A percentile compares a stretch with the other conserved stretches of the same genome.
Conservation (phyloP, 345 rosid species). For the Theobroma cacao region DNA sequence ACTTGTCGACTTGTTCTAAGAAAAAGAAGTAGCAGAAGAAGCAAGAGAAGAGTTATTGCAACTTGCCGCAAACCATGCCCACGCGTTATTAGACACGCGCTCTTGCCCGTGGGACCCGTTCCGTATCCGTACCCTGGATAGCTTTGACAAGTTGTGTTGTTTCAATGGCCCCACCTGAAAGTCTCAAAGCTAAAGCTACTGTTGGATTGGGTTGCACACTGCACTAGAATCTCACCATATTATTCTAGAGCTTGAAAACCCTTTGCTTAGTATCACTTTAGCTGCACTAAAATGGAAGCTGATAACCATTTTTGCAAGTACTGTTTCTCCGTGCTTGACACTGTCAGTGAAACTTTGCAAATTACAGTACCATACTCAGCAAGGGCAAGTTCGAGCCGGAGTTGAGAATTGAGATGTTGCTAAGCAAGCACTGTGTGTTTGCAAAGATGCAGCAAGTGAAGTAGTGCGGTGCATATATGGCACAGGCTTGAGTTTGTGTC, state of each 20-base stretch:
- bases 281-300: not conserved
- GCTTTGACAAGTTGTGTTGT: conserved; percentile 7
- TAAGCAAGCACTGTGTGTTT: not conserved
- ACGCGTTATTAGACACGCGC: not conserved
- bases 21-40: not conserved
- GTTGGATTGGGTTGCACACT: conserved; percentile 2
- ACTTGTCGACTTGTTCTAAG: not conserved
- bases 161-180: not conserved
- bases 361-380: too few relatives aligned
- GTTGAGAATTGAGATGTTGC: not conserved
- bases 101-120: not conserved
- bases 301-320: not conserved
- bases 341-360: not conserved
- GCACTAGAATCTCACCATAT: not conserved
- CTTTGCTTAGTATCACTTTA: not conserved
- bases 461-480: not conserved
- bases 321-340: not conserved
- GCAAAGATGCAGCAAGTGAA: not conserved
- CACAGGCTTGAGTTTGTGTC: not conserved
- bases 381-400: not conserved
- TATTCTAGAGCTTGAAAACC: not conserved
- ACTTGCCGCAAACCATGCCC: not conserved
- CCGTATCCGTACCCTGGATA: not conserved
- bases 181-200: not conserved
- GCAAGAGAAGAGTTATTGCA: not conserved